phyloP scores from a whole-genome alignment of 257 asterid species.

The Osmanthus fragrans region DNA sequence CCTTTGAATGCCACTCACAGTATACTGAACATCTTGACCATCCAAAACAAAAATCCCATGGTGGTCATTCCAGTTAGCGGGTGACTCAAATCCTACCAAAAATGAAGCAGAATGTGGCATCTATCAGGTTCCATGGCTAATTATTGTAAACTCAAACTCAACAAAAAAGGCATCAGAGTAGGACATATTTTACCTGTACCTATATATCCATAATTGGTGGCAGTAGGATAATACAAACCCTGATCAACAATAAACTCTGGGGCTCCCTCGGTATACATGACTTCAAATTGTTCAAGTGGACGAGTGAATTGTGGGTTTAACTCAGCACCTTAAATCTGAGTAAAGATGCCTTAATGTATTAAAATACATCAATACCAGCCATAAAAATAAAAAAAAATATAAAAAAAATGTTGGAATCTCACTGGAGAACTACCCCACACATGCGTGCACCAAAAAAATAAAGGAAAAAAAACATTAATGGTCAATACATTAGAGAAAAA shows the following conservation, averaged over 20 bases:
- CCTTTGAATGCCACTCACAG: constrained; percentile 48
- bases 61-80: constrained; percentile 74
- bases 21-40: constrained; percentile 64
- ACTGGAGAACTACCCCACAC: not conserved
- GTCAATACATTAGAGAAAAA: constrained; percentile 9
- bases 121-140: not conserved
- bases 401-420: constrained; percentile 6
- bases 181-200: constrained; percentile 54
- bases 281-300: constrained; percentile 45
- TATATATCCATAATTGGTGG: constrained; percentile 69
- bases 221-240: constrained; percentile 71
- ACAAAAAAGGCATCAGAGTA: too few relatives aligned
- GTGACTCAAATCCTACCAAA: constrained; percentile 73
- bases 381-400: not conserved
- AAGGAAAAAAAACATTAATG: not conserved
- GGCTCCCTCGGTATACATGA: constrained; percentile 74
- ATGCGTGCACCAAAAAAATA: not conserved
- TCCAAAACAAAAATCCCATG: constrained; percentile 59
- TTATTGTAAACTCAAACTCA: too few relatives aligned
- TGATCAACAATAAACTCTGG: constrained; percentile 71
- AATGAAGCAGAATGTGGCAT: not conserved
- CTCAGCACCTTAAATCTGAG: constrained; percentile 54
- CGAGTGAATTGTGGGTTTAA: constrained; percentile 41
- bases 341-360: not conserved
- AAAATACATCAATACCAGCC: not conserved